Conservation (phyloP, 2,329 filamentous ascomycete species). For the Aspergillus pseudoterreus region DNA sequence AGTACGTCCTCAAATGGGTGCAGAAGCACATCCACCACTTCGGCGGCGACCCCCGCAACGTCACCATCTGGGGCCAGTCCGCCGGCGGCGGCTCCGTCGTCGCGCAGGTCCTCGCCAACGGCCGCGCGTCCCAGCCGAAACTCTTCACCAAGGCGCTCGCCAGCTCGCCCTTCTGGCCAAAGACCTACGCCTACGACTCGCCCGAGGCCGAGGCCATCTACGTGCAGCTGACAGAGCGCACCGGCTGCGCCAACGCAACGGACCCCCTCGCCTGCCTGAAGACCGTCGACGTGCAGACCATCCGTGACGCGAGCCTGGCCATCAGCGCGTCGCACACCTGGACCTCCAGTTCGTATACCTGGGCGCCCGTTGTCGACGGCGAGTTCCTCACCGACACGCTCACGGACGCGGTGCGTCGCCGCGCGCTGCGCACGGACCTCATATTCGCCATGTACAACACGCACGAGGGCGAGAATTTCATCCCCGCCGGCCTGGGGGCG, state of each 20-base stretch:
- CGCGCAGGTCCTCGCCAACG: conserved; percentile 45
- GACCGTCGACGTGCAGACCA: conserved; percentile 48
- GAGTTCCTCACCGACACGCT: conserved; percentile 50
- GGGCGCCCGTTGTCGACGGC: conserved; percentile 59
- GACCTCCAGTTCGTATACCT: conserved; percentile 55
- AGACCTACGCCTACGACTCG: conserved; percentile 52
- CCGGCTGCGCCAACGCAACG: conserved; percentile 43
- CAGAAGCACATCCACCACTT: conserved; percentile 52
- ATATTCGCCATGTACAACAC: conserved; percentile 59
- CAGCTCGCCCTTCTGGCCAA: conserved; percentile 57
- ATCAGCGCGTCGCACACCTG: conserved; percentile 51
- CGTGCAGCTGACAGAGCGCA: conserved; percentile 43
- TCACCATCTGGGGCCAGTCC: conserved; percentile 55
- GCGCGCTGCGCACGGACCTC: conserved; percentile 42
- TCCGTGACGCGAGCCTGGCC: conserved; percentile 51
- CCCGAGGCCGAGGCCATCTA: conserved; percentile 52
- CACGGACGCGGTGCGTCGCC: conserved; percentile 35
- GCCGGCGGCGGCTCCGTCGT: conserved; percentile 49
- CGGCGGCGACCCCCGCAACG: conserved; percentile 50
- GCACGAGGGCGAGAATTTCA: conserved; percentile 61
- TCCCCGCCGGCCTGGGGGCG: conserved; percentile 48
- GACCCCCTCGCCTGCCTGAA: conserved; percentile 56
- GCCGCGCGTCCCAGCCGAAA: conserved; percentile 37
- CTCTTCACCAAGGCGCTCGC: conserved; percentile 52
- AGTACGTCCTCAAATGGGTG: conserved; percentile 52